These are phyloP conservation scores for Pleurostoma richardsiae DNA, from an alignment of 2,329 filamentous ascomycete genomes.

Conservation along the genomic window DNA sequence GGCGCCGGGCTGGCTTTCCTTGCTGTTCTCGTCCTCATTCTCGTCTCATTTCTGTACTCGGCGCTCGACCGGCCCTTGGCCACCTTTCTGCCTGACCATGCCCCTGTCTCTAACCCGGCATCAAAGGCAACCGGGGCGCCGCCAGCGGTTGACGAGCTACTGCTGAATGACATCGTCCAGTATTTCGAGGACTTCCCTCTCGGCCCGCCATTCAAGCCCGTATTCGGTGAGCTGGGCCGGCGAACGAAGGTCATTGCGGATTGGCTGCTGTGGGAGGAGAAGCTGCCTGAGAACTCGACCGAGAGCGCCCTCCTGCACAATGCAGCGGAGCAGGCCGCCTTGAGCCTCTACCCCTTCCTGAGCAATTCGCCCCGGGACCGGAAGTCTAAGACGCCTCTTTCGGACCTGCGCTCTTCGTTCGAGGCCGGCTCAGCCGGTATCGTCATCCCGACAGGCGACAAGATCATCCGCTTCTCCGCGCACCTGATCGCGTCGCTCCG, in stretches of 20 bases:
- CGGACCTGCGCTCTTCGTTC: slow-evolving; percentile 11
- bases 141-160: no score
- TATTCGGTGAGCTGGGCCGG: slow-evolving; percentile 25
- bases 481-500: slow-evolving; percentile 26
- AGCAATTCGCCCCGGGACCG: background rate
- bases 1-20: no score
- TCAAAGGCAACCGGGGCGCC: no score
- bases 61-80: no score
- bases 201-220: slow-evolving; percentile 18
- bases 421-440: slow-evolving; percentile 20
- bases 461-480: slow-evolving; percentile 24
- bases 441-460: slow-evolving; percentile 26
- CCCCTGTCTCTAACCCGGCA: no score
- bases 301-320: slow-evolving; percentile 6
- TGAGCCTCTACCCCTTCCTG: slow-evolving; percentile 20
- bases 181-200: slow-evolving; percentile 22
- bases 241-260: slow-evolving; percentile 15
- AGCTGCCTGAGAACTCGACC: no score
- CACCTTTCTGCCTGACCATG: no score
- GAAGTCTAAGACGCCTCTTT: slow-evolving; percentile 9
- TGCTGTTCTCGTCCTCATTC: no score
- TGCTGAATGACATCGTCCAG: slow-evolving; percentile 4
- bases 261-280: slow-evolving; percentile 9
- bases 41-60: no score
- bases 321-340: slow-evolving; percentile 9